Evolutionary conservation across 768 basidiomycete species (phyloP), one percentile per base, ranked within the genome.

Genomic region (Hypholoma fasciculare): DNA sequence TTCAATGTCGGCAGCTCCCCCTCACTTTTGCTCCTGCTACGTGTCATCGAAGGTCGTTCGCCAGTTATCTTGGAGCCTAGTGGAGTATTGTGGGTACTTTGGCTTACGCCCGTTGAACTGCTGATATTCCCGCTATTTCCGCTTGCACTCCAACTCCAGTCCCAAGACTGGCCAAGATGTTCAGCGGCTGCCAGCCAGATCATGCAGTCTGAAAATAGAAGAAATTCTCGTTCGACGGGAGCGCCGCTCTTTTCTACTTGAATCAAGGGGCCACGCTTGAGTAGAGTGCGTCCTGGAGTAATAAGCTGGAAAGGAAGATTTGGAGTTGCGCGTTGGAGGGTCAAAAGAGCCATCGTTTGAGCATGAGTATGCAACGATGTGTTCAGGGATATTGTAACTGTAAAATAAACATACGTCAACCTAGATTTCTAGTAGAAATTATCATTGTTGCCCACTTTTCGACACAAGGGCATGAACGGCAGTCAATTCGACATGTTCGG

Each of bases 171-270:
- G 26, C 55, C 54, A 5, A 59, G 57, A 26, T 63, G 67, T 48
- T 83, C 84, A 42, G 78, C 84, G 44, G 72, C 76, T 16, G 84
- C 83, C 19, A 94, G 77, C 90, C 91, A 93, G 37, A 95, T 65
- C 36, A 96, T 71, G 62, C 86, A 86, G 71, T 96, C 94, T 13
- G 87, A 89, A 69, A 95, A 92, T 0, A 96, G 79, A 9, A 95
- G 74, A 67, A 95, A 90, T 61, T 90, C 88, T 37, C 88, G 79
- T 57, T 83, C 80, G 51, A 82, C 69, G 13, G 83, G 77, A 44
- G 72, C 69, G 3, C 78, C 80, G 60, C 80, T 81, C 23, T 75
- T 71, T 66, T 85, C 85, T 50, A 80, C 71, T 65, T 88, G 86
- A 14, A 85, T 66, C 5, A 92, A 76, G 1, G 79, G 63, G 0